Conservation (phyloP, 2,329 filamentous ascomycete genomes). For the Colletotrichum plurivorum region DNA sequence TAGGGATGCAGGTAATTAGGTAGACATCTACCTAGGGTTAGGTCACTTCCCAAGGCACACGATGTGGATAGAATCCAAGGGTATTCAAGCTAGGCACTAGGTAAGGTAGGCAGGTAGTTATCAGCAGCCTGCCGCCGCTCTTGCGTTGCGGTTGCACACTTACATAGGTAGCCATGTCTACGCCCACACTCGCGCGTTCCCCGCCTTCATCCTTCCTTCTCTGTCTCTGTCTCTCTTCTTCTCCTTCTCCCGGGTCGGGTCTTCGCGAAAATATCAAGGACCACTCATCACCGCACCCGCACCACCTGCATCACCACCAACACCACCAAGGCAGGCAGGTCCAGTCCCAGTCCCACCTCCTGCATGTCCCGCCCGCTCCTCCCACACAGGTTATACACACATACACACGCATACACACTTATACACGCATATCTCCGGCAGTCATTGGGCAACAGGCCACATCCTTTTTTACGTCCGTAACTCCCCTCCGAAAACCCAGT, state of each 20-base stretch:
- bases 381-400: not conserved
- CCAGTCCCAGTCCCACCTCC: slow-evolving; percentile 10
- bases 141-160: slow-evolving; percentile 8
- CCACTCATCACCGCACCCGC: slow-evolving; percentile 7
- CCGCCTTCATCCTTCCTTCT: not conserved
- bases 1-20: no score
- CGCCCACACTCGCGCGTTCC: slow-evolving; percentile 13
- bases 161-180: slow-evolving; percentile 33
- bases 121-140: not conserved
- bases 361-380: slow-evolving; percentile 36
- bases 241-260: not conserved
- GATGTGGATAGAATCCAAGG: no score
- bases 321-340: slow-evolving; percentile 5
- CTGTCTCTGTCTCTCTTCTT: slow-evolving; percentile 2
- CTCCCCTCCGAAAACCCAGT: slow-evolving; percentile 30
- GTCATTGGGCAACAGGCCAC: slow-evolving; percentile 26
- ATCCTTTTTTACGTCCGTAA: slow-evolving; percentile 41
- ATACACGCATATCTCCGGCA: slow-evolving; percentile 11
- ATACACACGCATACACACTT: not conserved
- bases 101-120: not conserved
- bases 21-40: not conserved
- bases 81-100: not conserved
- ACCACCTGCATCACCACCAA: slow-evolving; percentile 9
- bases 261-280: not conserved
- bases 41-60: not conserved